A percentile compares a stretch with the other conserved stretches of the same genome.
Evolutionary conservation across 1,284 basidiomycete genomes (phyloP).

Genomic region (Puccinia polysora): DNA sequence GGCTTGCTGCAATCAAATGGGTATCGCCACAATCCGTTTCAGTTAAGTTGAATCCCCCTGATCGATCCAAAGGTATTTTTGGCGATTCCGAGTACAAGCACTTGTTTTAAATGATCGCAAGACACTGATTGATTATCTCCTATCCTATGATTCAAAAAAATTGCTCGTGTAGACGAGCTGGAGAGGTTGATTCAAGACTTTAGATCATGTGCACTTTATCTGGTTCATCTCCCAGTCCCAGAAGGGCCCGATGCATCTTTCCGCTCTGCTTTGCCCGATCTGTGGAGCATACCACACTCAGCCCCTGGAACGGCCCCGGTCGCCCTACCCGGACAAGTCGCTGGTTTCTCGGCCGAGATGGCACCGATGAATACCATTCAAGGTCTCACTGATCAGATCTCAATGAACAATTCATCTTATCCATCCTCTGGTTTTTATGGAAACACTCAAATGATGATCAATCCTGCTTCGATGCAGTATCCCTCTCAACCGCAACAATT

Average conservation of each 20-base stretch:
- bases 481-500: conserved; percentile 9
- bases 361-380: conserved; percentile 24
- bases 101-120: neutral
- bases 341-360: conserved; percentile 39
- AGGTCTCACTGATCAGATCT: conserved; percentile 37
- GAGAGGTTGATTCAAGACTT: conserved; percentile 41
- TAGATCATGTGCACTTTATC: conserved; percentile 40
- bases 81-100: neutral
- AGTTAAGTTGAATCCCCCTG: conserved; percentile 25
- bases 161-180: conserved; percentile 31
- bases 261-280: conserved; percentile 38
- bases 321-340: conserved; percentile 39
- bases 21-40: conserved; percentile 39
- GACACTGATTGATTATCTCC: neutral
- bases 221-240: conserved; percentile 40
- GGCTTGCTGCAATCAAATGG: conserved; percentile 42
- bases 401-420: conserved; percentile 19
- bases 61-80: neutral
- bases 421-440: neutral
- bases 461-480: conserved; percentile 10
- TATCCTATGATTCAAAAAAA: neutral
- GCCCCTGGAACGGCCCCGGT: conserved; percentile 34
- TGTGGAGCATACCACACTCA: conserved; percentile 41
- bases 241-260: conserved; percentile 42
- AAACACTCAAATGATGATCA: conserved; percentile 26